Evolutionary conservation across 208 protist species (phyloP).

Genomic region (Trypanosoma cruzi): DNA sequence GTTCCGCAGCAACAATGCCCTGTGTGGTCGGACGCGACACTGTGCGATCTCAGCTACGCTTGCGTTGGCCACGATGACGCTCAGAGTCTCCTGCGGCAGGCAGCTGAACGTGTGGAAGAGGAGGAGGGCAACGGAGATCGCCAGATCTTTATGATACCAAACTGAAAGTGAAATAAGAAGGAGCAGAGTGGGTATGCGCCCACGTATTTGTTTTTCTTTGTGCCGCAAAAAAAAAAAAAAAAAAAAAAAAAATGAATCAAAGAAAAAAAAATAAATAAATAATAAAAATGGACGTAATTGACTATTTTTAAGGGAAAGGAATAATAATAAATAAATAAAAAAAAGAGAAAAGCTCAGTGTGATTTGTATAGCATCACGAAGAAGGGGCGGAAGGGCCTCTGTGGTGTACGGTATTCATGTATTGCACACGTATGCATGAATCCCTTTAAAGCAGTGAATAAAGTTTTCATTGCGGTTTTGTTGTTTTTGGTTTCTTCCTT

Average conservation of each 20-base stretch:
- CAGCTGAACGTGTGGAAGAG: conserved; percentile 76
- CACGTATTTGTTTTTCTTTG: conserved; percentile 4
- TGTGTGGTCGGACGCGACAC: conserved; percentile 46
- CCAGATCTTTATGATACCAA: conserved; percentile 34
- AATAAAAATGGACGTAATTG: conserved; percentile 9
- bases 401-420: too few relatives aligned
- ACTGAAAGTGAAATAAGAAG: conserved; percentile 5
- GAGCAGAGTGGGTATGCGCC: too few relatives aligned
- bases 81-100: conserved; percentile 75
- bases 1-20: background rate
- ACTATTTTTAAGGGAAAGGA: background rate
- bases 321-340: conserved; percentile 17
- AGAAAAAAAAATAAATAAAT: background rate
- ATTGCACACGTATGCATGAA: too few relatives aligned
- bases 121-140: conserved; percentile 38
- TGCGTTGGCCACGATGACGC: conserved; percentile 68
- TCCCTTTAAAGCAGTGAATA: too few relatives aligned
- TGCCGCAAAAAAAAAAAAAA: conserved; percentile 7
- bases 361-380: background rate
- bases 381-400: background rate
- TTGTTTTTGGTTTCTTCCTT: too few relatives aligned
- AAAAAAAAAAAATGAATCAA: conserved; percentile 4
- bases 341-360: background rate
- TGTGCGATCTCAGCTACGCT: conserved; percentile 78
- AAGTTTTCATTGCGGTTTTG: conserved; percentile 8